Evolutionary conservation across 179 eudicot genomes (phyloP).

Genomic region (Sideroxylon spinosum): DNA sequence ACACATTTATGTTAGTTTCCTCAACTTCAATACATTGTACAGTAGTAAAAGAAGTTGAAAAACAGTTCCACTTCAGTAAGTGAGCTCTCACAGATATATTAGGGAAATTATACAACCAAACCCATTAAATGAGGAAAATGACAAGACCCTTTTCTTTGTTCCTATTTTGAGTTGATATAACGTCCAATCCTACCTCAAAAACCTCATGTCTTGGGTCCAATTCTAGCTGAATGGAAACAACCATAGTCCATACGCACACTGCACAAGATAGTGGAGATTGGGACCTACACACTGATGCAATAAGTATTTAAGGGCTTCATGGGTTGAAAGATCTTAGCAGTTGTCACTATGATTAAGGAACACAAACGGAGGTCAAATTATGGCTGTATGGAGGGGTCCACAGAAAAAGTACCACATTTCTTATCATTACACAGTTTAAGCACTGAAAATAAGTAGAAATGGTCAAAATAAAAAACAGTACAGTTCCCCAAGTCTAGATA

Average conservation of each 20-base stretch:
- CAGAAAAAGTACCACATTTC: neutral
- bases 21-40: neutral
- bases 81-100: neutral
- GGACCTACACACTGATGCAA: conserved; percentile 35
- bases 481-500: too few species aligned
- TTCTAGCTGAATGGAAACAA: conserved; percentile 3
- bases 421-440: conserved; percentile 3
- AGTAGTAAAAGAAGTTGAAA: neutral
- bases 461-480: neutral
- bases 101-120: conserved; percentile 12
- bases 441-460: conserved; percentile 9
- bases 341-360: conserved; percentile 23
- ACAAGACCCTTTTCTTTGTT: conserved; percentile 17
- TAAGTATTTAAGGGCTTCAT: conserved; percentile 20
- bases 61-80: neutral
- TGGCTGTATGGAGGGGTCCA: conserved; percentile 19
- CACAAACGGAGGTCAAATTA: conserved; percentile 24
- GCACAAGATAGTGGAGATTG: conserved; percentile 20
- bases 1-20: neutral
- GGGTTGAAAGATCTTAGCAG: conserved; percentile 24
- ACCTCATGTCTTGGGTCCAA: conserved; percentile 13
- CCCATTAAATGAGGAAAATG: conserved; percentile 23
- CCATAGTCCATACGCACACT: conserved; percentile 16
- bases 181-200: neutral
- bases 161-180: conserved; percentile 10